Base-by-base conservation (phyloP, 1,284 basidiomycete species). In the Ustilago esculenta region DNA sequence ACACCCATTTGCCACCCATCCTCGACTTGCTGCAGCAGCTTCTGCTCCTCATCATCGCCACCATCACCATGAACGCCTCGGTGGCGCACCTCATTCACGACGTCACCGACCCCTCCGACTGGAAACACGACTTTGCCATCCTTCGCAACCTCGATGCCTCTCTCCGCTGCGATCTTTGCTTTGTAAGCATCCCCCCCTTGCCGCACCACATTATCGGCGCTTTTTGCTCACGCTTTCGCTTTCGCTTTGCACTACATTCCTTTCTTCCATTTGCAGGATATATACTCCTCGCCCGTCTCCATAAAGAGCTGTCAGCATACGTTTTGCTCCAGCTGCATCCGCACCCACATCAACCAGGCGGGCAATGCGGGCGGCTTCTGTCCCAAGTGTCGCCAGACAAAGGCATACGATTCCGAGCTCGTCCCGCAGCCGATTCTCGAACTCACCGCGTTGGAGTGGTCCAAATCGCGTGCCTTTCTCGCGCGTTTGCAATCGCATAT, bases 281-380 rank as follows among this genome's bases (percentile, higher is more conserved):
- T 81, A 27, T 76, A 72, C 48, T 69, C 66, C 0, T 77, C 77
- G 2, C 79, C 79, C 10, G 79, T 81, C 23, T 70, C 74, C 11
- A 45, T 81, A 36, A 71, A 69, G 40, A 75, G 71, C 48, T 81
- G 79, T 43, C 35, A 58, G 18, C 79, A 81, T 42, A 54, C 72
- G 12, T 81, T 78, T 39, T 81, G 79, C 72, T 79, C 77, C 12
- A 51, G 56, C 11, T 81, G 79, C 52, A 77, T 81, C 12, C 77
- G 79, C 17, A 76, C 64, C 12, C 73, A 76, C 41, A 79, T 81
- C 64, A 81, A 81, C 37, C 77, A 81, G 49, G 60, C 76, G 3
- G 72, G 75, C 21, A 72, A 63, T 25, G 45, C 40, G 21, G 74
- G 79, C 11, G 46, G 63, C 24, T 75, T 76, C 55, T 81, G 79